Percentiles rank a stretch among this genome's conserved stretches.
Evolutionary conservation across 257 asterid species (phyloP).

Genomic region (Cinchona pubescens): DNA sequence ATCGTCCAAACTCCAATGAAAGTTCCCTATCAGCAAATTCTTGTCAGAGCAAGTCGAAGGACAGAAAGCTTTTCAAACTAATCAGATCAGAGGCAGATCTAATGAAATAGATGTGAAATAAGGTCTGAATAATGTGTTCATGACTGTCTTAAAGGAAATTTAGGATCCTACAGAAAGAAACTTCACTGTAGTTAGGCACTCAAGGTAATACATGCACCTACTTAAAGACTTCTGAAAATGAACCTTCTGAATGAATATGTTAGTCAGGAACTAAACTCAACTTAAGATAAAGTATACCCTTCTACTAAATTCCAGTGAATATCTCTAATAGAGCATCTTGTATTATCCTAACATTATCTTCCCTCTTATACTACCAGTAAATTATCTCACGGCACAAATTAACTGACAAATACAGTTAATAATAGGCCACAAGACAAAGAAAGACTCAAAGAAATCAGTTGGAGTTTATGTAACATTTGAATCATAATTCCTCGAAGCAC

Average conservation of each 20-base stretch:
- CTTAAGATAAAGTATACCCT: background rate
- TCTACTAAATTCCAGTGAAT: background rate
- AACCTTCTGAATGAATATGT: background rate
- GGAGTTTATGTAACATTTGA: background rate
- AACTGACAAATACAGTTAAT: background rate
- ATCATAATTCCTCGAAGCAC: background rate
- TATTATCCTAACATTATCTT: background rate
- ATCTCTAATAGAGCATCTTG: background rate
- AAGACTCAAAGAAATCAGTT: background rate
- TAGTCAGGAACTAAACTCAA: background rate
- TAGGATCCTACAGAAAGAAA: too few species aligned
- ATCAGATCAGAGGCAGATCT: background rate
- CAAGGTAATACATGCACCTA: background rate
- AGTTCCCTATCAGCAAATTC: slow-evolving; percentile 54
- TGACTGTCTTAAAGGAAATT: background rate
- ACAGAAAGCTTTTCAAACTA: background rate
- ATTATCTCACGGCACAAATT: background rate
- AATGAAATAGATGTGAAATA: background rate
- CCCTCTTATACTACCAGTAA: background rate
- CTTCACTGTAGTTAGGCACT: background rate
- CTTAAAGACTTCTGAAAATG: too few species aligned
- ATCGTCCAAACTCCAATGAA: slow-evolving; percentile 85
- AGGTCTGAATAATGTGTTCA: background rate
- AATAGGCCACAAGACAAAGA: background rate
- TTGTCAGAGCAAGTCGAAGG: background rate